Conservation (phyloP, 176 grass and related monocot genomes). For the Thinopyrum elongatum region DNA sequence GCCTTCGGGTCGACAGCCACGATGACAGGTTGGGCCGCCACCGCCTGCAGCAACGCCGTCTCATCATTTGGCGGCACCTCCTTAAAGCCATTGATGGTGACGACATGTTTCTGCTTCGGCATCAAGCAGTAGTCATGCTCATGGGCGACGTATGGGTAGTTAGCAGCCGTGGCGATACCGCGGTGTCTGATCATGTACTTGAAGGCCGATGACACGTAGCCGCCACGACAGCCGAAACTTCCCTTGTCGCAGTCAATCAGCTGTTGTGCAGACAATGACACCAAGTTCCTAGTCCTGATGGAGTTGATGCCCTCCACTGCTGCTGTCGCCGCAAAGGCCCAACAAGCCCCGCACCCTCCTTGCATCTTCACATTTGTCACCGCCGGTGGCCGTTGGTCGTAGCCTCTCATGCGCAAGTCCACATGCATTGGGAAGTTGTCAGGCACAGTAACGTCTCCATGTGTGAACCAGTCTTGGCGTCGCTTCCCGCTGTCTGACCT, state of each 20-base stretch:
- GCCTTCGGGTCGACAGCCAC: not conserved
- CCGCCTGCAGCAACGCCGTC: not conserved
- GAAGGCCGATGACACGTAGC: not conserved
- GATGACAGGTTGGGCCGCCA: not conserved
- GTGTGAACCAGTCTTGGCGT: not conserved
- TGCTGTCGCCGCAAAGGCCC: constrained; percentile 24
- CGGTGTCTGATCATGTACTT: no score
- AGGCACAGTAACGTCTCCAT: not conserved
- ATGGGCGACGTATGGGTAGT: no score
- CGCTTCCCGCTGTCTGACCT: not conserved
- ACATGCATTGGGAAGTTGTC: not conserved
- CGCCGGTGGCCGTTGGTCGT: not conserved
- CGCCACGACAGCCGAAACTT: not conserved
- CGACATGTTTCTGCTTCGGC: no score
- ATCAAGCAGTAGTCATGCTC: no score
- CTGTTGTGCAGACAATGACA: constrained; percentile 30
- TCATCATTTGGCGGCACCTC: no score
- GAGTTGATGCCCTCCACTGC: constrained; percentile 37
- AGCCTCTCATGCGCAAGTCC: not conserved
- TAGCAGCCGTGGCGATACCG: no score
- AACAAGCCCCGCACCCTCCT: constrained; percentile 38
- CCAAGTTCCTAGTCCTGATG: constrained; percentile 10
- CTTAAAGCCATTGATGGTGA: no score
- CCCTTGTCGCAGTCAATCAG: constrained; percentile 16
- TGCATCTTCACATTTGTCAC: constrained; percentile 38